These are phyloP conservation scores for Solanum sparsipilum DNA, from an alignment of 257 asterid genomes.

Conservation along the genomic window DNA sequence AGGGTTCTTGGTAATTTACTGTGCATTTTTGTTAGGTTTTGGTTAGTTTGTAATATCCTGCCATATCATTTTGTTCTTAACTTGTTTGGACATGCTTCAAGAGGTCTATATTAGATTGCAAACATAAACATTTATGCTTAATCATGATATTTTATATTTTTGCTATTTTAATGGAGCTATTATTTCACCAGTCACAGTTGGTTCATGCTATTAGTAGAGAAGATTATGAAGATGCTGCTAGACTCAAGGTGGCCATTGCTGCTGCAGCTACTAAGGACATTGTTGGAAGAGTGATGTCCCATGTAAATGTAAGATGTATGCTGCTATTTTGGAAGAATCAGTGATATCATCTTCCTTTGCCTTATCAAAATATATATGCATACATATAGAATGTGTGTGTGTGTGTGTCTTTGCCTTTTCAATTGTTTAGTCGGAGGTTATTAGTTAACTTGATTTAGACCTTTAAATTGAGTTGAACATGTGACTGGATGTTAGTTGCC, in stretches of 20 bases:
- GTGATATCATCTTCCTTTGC: not conserved
- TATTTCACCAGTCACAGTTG: conserved; percentile 56
- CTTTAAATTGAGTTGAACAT: not conserved
- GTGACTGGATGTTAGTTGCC: not conserved
- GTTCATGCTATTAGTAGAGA: conserved; percentile 55
- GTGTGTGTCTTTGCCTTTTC: not conserved
- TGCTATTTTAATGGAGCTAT: not conserved
- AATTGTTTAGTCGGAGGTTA: not conserved
- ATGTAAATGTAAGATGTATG: conserved; percentile 45
- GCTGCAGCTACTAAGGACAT: conserved; percentile 82
- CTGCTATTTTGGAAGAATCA: not conserved
- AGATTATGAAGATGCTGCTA: conserved; percentile 88
- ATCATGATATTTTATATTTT: not conserved
- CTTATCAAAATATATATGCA: not conserved
- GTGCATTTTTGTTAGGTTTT: not conserved
- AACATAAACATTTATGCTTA: not conserved
- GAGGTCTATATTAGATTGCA: not conserved
- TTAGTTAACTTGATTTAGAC: not conserved
- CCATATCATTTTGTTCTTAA: not conserved
- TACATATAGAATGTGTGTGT: not conserved
- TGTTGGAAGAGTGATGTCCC: conserved; percentile 78
- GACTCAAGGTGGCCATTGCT: conserved; percentile 90
- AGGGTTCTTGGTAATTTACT: not conserved
- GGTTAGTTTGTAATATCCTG: not conserved
- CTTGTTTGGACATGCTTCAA: not conserved